phyloP scores from a whole-genome alignment of 2,329 filamentous ascomycete genomes.

The Fusarium sp. region DNA sequence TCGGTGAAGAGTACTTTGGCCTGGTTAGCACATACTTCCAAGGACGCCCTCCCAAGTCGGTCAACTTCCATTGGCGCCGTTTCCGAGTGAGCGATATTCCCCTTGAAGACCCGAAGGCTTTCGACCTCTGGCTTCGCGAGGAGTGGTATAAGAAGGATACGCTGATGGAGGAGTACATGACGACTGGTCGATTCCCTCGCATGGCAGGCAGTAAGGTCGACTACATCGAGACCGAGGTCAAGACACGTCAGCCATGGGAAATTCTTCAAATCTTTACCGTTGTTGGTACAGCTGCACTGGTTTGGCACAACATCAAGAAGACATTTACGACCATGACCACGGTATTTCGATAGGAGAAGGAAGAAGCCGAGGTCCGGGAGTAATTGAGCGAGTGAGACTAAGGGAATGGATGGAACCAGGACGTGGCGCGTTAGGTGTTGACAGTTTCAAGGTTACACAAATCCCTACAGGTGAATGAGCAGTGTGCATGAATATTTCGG shows the following conservation, averaged over 20 bases:
- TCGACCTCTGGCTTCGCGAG: constrained; percentile 85
- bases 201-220: constrained; percentile 63
- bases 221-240: constrained; percentile 69
- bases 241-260: constrained; percentile 64
- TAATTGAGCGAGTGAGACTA: neutral
- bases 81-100: constrained; percentile 86
- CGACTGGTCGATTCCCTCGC: constrained; percentile 82
- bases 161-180: constrained; percentile 83
- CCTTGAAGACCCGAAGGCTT: constrained; percentile 76
- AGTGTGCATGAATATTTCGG: constrained; percentile 2
- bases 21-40: constrained; percentile 88
- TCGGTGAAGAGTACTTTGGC: constrained; percentile 91
- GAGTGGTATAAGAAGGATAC: constrained; percentile 94
- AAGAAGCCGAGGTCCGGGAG: neutral
- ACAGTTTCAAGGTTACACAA: constrained; percentile 6
- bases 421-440: constrained; percentile 4
- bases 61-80: constrained; percentile 96
- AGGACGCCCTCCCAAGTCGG: constrained; percentile 89
- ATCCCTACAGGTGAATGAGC: neutral
- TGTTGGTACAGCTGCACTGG: constrained; percentile 56
- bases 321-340: constrained; percentile 38
- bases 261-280: constrained; percentile 66
- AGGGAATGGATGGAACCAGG: neutral
- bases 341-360: constrained; percentile 35
- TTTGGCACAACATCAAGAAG: constrained; percentile 55